Percentiles rank a stretch among this genome's conserved stretches.
These are phyloP conservation scores for Lactarius indigo DNA, from an alignment of 768 basidiomycete species.

Conservation along the genomic window DNA sequence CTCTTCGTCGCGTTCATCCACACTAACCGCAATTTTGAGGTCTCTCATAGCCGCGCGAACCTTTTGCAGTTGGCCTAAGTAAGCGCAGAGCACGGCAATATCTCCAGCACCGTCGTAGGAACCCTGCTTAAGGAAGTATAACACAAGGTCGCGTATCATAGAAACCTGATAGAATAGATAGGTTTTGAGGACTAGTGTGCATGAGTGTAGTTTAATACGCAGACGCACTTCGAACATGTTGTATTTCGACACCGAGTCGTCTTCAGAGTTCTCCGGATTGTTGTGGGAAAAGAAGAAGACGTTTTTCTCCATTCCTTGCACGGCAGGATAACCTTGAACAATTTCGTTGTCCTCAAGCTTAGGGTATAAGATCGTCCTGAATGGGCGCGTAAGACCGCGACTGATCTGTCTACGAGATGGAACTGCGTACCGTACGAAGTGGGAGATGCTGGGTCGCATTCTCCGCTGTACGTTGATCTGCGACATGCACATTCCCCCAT, in stretches of 20 bases:
- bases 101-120: slow-evolving; percentile 45
- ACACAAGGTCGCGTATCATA: slow-evolving; percentile 52
- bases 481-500: slow-evolving; percentile 59
- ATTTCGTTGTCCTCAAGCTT: slow-evolving; percentile 53
- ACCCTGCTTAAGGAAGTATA: slow-evolving; percentile 53
- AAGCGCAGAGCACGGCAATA: slow-evolving; percentile 53
- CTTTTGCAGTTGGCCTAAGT: slow-evolving; percentile 48
- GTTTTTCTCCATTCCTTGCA: slow-evolving; percentile 61
- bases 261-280: slow-evolving; percentile 55
- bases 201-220: not conserved
- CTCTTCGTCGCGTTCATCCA: slow-evolving; percentile 67
- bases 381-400: not conserved
- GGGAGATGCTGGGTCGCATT: slow-evolving; percentile 70
- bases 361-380: slow-evolving; percentile 59
- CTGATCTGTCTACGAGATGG: not conserved
- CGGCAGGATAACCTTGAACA: slow-evolving; percentile 48
- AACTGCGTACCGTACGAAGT: slow-evolving; percentile 48
- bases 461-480: slow-evolving; percentile 68
- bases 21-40: slow-evolving; percentile 52
- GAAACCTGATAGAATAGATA: slow-evolving; percentile 27
- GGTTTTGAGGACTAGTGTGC: not conserved
- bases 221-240: slow-evolving; percentile 61
- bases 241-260: slow-evolving; percentile 63
- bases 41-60: slow-evolving; percentile 41
- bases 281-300: slow-evolving; percentile 66